Evolutionary conservation across 176 grass and related monocot genomes (phyloP), one percentile per base, ranked within the genome.

Genomic region (Leersia perrieri): DNA sequence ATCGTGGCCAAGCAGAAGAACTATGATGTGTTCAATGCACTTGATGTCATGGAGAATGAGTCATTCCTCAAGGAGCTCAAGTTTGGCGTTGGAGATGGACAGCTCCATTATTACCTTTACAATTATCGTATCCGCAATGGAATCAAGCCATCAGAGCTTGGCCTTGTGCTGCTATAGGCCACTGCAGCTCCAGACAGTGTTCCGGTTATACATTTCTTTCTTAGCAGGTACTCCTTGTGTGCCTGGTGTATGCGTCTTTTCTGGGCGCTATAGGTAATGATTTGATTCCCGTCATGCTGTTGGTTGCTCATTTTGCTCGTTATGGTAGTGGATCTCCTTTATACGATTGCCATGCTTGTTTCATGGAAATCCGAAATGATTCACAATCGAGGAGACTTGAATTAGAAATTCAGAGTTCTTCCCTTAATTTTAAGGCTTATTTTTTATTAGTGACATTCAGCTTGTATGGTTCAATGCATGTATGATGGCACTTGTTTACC

Each of bases 71-170:
- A 90, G 81, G 93, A 99, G 33, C 84, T 99, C 69, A 99, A 99
- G 79, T 99, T 99, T 82, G 97, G 97, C 14, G 93, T 93, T 66
- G 97, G 97, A 33, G 97, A 99, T 63, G 97, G 97, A 12, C 97
- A 99, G 76, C 92, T 99, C 22, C 97, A 96, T 77, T 99, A 99
- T 85, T 99, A 99, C 61, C 90, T 99, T 49, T 99, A 99, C 74
- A 99, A 99, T 47, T 99, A 96, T 33, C 90, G 97, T 13, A 68
- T 96, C 68, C 68, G 79, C 62, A 88, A 80, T 72, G 90, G 90
- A 33, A 85, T 99, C 32, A 95, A 85, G 28, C 82, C 97, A 42
- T 93, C 89, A 1, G 97, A 99, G 85, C 93, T 99, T 69, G 97
- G 97, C 0, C 80, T 99, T 36, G 97, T 99, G 58, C 87, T 99